phyloP scores from a whole-genome alignment of 129 eudicot species.

The Saposhnikovia divaricata region DNA sequence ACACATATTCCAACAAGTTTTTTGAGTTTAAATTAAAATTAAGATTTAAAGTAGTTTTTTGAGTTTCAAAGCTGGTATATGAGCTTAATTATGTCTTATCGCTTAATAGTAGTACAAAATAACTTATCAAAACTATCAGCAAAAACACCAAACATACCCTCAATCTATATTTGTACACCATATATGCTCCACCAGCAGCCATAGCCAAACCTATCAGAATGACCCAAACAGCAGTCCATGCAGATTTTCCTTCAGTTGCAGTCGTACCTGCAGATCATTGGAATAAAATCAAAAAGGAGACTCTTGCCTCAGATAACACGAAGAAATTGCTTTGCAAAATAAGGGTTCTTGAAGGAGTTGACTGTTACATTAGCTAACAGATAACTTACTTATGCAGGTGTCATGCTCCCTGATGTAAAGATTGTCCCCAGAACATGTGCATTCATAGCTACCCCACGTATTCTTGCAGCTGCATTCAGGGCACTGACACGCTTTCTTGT shows the following conservation, averaged over 20 bases:
- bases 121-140: neutral
- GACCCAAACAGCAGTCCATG: conserved; percentile 81
- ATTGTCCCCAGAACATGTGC: conserved; percentile 69
- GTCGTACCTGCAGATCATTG: conserved; percentile 49
- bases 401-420: conserved; percentile 88
- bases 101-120: neutral
- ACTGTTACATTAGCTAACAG: neutral
- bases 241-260: conserved; percentile 51
- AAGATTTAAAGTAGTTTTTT: neutral
- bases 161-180: conserved; percentile 70
- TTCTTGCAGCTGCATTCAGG: conserved; percentile 90
- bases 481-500: conserved; percentile 89
- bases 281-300: conserved; percentile 1
- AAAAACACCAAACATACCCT: conserved; percentile 48
- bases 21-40: neutral
- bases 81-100: neutral
- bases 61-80: neutral
- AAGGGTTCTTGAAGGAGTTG: neutral
- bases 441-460: conserved; percentile 96
- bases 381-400: conserved; percentile 77
- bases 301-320: neutral
- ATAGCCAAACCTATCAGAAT: conserved; percentile 55
- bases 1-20: neutral
- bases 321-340: neutral
- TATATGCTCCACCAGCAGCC: conserved; percentile 66